These are phyloP conservation scores for Arthroderma sp. DNA, from an alignment of 2,329 filamentous ascomycete genomes.

Conservation along the genomic window DNA sequence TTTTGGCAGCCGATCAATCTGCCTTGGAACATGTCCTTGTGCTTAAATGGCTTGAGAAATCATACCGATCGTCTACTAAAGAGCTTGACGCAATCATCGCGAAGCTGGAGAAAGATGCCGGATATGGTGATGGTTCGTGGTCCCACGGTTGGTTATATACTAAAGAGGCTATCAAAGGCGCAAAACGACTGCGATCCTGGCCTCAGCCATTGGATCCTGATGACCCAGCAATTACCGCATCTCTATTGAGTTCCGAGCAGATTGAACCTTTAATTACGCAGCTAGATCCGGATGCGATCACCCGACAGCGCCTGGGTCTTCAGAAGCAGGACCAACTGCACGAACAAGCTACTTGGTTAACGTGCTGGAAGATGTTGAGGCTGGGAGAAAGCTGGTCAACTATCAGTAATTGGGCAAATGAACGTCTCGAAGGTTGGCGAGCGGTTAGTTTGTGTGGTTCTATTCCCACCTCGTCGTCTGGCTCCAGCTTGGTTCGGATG, in stretches of 20 bases:
- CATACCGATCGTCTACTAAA: constrained; percentile 52
- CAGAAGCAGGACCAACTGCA: constrained; percentile 77
- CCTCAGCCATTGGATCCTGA: constrained; percentile 52
- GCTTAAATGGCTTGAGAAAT: constrained; percentile 74
- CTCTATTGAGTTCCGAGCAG: constrained; percentile 44
- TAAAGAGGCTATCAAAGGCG: constrained; percentile 73
- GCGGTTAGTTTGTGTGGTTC: constrained; percentile 64
- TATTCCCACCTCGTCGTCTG: constrained; percentile 18
- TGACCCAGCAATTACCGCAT: constrained; percentile 42
- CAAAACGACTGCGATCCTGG: constrained; percentile 65
- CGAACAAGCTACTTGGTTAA: constrained; percentile 80
- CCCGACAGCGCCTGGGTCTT: constrained; percentile 61
- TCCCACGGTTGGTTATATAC: constrained; percentile 88
- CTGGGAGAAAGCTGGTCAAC: constrained; percentile 62
- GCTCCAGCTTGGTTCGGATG: constrained; percentile 27
- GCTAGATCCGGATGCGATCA: constrained; percentile 80
- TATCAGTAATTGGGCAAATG: constrained; percentile 74
- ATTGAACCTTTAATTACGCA: constrained; percentile 64
- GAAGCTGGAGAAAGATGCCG: constrained; percentile 61
- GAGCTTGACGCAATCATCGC: constrained; percentile 64
- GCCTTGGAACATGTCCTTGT: constrained; percentile 69
- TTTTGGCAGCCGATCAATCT: constrained; percentile 56
- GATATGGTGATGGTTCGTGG: constrained; percentile 63
- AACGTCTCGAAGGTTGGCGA: constrained; percentile 79
- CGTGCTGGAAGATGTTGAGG: constrained; percentile 85